phyloP scores from a whole-genome alignment of 495 filamentous ascomycete species.

The Daldinia vernicosa region DNA sequence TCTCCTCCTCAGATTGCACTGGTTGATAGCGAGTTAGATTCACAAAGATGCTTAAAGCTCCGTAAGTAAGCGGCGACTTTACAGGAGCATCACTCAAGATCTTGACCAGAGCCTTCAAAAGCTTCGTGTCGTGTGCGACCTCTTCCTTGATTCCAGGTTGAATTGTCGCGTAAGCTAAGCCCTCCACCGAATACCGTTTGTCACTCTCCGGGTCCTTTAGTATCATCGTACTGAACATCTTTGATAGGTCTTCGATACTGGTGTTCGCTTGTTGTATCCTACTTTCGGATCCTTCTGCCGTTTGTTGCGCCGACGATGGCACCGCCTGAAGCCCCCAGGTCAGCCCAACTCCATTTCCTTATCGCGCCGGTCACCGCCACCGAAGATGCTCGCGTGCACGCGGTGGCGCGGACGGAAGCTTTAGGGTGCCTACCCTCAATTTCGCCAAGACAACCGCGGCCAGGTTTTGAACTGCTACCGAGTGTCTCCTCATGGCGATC shows the following conservation, averaged over 20 bases:
- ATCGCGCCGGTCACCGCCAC: conserved; percentile 32
- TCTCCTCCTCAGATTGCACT: conserved; percentile 86
- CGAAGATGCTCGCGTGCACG: conserved; percentile 34
- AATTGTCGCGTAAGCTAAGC: conserved; percentile 89
- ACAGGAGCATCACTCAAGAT: conserved; percentile 66
- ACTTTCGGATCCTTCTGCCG: conserved; percentile 54
- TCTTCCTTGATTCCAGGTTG: conserved; percentile 84
- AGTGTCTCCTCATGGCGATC: conserved; percentile 60
- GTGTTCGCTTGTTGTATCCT: conserved; percentile 59
- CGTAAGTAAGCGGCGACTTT: conserved; percentile 79
- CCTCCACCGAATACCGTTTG: conserved; percentile 79
- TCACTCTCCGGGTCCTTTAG: conserved; percentile 65
- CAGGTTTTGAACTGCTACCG: conserved; percentile 62
- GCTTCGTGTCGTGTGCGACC: conserved; percentile 69
- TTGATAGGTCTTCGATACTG: conserved; percentile 75
- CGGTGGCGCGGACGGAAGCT: conserved; percentile 27
- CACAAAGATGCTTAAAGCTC: conserved; percentile 79
- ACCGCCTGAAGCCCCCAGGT: conserved; percentile 63
- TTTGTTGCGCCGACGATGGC: conserved; percentile 48
- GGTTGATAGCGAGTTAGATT: conserved; percentile 87
- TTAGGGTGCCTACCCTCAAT: conserved; percentile 63
- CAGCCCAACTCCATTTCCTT: conserved; percentile 47
- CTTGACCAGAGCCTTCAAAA: conserved; percentile 73
- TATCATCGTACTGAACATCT: conserved; percentile 81
- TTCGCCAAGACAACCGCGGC: conserved; percentile 90